Evolutionary conservation across 2,329 filamentous ascomycete species (phyloP).

Genomic region (Neophaeococcomyces aloes): DNA sequence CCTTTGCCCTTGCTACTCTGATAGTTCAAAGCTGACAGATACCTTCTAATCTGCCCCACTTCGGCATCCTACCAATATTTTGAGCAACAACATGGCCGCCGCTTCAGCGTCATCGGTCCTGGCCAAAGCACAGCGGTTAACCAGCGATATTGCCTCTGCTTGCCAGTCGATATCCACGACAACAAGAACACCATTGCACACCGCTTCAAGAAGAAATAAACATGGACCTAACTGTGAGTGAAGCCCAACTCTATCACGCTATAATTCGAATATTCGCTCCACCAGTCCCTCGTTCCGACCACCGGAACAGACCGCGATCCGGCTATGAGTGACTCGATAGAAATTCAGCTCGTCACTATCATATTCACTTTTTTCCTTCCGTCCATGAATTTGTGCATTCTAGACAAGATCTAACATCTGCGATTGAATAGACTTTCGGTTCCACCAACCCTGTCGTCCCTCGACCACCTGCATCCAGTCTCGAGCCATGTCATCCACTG

Average conservation of each 20-base stretch:
- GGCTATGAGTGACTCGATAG: constrained; percentile 3
- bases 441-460: constrained; percentile 17
- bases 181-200: constrained; percentile 4
- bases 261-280: constrained; percentile 6
- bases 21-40: too few species aligned
- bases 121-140: constrained; percentile 14
- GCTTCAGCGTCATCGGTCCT: constrained; percentile 13
- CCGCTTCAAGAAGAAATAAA: constrained; percentile 13
- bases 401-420: constrained; percentile 9
- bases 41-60: too few species aligned
- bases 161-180: constrained; percentile 7
- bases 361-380: constrained; percentile 7
- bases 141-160: constrained; percentile 15
- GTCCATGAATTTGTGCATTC: background rate
- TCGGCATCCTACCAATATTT: too few species aligned
- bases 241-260: background rate
- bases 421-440: constrained; percentile 8
- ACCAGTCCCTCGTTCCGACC: constrained; percentile 12
- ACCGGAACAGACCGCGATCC: constrained; percentile 4
- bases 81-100: background rate
- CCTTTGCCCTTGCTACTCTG: too few species aligned
- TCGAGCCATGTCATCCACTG: constrained; percentile 38
- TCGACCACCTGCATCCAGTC: constrained; percentile 21
- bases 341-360: too few species aligned
- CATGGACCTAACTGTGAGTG: constrained; percentile 9